Base-by-base conservation (phyloP, 2,329 filamentous ascomycete genomes). In the Pyricularia grisea region DNA sequence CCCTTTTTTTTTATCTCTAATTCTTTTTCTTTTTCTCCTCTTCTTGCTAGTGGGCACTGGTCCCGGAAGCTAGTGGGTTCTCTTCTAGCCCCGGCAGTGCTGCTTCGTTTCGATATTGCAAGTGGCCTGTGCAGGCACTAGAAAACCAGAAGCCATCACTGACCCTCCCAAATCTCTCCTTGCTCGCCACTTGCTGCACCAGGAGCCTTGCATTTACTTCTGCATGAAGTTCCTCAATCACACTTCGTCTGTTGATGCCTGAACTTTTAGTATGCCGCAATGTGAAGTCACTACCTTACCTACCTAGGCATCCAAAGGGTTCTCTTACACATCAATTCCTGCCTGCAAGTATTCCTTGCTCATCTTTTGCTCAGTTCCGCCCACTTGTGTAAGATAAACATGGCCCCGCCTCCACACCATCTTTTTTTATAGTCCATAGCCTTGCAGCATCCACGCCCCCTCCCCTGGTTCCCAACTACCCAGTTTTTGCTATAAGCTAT, bases 41-140 rank as follows among this genome's bases (percentile, higher is more conserved):
- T 23, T 60, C 9, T 61, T 27, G n/a, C 58, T 61, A 61, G 58
- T 25, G 25, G 25, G 58, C 58, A 61, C 25, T 61, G 58, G 58
- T 25, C 58, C 25, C 58, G 42, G 25, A 61, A 27, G 58, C 58
- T 27, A 61, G 25, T 61, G n/a, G n/a, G 58, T 61, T 61, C 25
- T 23, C 58, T 61, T 23, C 58, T 61, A 61, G 58, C 58, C 23
- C 58, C 58, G n/a, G 58, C 50, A 27, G 14, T 14, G 58, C 25
- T 61, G n/a, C 58, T 36, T 61, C 58, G 58, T 61, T 61, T 61
- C n/a, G 58, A 61, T 61, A 61, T 61, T 61, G 58, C 58, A 61
- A 27, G 58, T 61, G 58, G 58, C 58, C 58, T 61, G 58, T 61
- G 58, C 58, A 61, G 23, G 58, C 58, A 61, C 58, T 61, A 61